Conservation (phyloP, 2,329 filamentous ascomycete genomes). For the Byssochlamys sp. region DNA sequence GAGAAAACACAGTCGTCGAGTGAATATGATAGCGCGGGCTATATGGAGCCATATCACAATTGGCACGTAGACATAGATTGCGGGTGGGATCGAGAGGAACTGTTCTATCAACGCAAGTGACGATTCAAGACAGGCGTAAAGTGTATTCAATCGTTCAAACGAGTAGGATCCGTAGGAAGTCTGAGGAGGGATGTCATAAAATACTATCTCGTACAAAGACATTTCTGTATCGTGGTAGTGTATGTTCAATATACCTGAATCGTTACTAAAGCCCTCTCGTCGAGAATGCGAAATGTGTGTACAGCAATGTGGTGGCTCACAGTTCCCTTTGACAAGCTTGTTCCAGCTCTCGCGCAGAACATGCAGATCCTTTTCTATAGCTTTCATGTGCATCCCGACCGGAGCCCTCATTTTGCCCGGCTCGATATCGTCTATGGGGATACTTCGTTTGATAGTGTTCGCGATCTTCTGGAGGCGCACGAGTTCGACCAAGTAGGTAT, state of each 20-base stretch:
- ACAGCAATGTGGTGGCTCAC: background rate
- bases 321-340: background rate
- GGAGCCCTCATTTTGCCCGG: background rate
- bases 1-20: slow-evolving; percentile 1
- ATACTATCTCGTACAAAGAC: slow-evolving; percentile 2
- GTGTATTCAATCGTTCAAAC: background rate
- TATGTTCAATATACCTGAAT: background rate
- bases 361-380: background rate
- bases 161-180: background rate
- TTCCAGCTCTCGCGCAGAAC: background rate
- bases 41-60: slow-evolving; percentile 1
- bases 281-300: background rate
- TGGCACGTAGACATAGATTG: slow-evolving; percentile 1
- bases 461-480: slow-evolving; percentile 1
- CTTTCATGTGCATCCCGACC: background rate
- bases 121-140: background rate
- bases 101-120: slow-evolving; percentile 1
- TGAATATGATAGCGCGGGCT: background rate
- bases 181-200: background rate
- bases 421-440: background rate
- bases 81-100: slow-evolving; percentile 1
- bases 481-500: slow-evolving; percentile 1
- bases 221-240: slow-evolving; percentile 3
- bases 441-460: background rate
- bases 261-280: background rate